Evolutionary conservation across 768 basidiomycete species (phyloP), one percentile per base, ranked within the genome.

Genomic region (Phylloporus rhodoxanthus): DNA sequence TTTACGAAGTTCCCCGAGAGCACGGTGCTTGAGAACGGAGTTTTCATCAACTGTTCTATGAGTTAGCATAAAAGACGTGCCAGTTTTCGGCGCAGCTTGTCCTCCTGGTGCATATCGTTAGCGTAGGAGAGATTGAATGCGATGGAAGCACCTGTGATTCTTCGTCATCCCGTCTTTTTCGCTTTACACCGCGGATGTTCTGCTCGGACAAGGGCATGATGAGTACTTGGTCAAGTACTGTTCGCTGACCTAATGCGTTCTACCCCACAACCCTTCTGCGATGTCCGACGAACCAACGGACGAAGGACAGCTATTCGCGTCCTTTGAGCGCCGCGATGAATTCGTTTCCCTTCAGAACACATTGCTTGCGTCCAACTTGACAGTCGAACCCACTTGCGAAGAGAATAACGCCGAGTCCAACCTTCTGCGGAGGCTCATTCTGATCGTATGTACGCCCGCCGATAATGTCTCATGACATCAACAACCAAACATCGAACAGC

Each of bases 1-100:
- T 57, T 86, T 87, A 55, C 77, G 76, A 8, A 87, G 77, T 56
- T 86, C 84, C 62, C 79, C 85, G 43, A 86, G 62, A 50, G 78
- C 78, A 63, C 88, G 88, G 58, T 87, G 82, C 92, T 95, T 64
- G 34, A 56, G 45, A 53, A 55, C 33, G 44, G 44, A 38, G 29
- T 39, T 58, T 56, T 39, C 25, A 26, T 34, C 42, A 47, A 40
- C 45, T 36, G 34, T 48, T 36, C 43, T 7, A 59, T 43, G 32
- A 45, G 47, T 49, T 37, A 34, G 39, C 43, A 34, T 48, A 37
- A 51, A 56, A 53, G 52, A 71, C 80, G 50, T 70, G 74, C 83
- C 68, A 86, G 70, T 69, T 82, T 84, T 56, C 77, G 74, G 30
- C 59, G 64, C 14, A 85, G 61, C 13, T 72, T 58, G 54, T 73